Base-by-base conservation (phyloP, 768 basidiomycete species). In the Trametes coccinea region DNA sequence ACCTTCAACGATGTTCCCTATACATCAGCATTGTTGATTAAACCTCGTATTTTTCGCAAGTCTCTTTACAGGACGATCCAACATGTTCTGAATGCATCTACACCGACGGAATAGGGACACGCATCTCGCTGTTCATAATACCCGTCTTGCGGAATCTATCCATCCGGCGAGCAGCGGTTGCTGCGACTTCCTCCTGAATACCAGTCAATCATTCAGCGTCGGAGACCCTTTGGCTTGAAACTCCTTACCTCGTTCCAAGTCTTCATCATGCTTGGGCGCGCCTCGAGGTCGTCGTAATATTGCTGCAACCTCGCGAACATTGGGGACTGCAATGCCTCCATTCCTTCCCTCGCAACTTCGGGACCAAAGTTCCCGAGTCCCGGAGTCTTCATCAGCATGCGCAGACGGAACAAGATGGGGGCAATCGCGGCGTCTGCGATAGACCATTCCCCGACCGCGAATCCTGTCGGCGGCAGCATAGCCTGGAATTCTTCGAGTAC, bases 371-470 rank as follows among this genome's bases (percentile, higher is more conserved):
- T 34, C 1, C 34, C 39, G 4, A 57, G 27, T 13, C 16, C 27
- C 22, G 22, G 22, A 2, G n/a, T 11, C 56, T 56, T 48, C 45
- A 47, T 34, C 33, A 16, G 30, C 1, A 82, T 59, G 33, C 79
- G 76, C 48, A 81, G 61, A 10, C 87, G 76, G n/a, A 79, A 83
- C 14, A 87, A 64, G 77, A 87, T 84, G 0, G 89, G 85, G 1
- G 79, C 73, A 17, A 87, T 66, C 0, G 84, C 81, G 2, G 82
- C 80, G 64, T 89, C 89, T 5, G 87, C 88, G 53, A 83, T 82
- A 16, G 80, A 84, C 70, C 79, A 89, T 13, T 73, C 68, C 3
- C 76, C 77, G 8, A 74, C 52, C 3, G 66, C 83, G 44, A 74
- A 85, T 8, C 48, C 75, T 3, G 68, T 63, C 3, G 69, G 66